Conservation (phyloP, 2,329 filamentous ascomycete species). For the Zymoseptoria pseudotritici region DNA sequence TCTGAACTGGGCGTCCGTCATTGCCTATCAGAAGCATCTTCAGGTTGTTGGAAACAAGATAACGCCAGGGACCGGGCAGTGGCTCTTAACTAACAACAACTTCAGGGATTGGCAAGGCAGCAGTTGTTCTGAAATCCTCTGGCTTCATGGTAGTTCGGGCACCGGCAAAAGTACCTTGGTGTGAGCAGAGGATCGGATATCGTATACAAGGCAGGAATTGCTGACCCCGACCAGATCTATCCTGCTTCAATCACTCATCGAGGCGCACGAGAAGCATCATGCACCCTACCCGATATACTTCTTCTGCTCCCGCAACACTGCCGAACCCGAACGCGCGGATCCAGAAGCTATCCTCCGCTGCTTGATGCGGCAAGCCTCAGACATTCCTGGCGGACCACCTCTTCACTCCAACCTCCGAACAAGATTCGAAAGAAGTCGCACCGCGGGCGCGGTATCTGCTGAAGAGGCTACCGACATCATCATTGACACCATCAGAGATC, state of each 20-base stretch:
- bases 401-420: neutral
- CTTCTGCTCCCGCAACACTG: neutral
- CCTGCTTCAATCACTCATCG: neutral
- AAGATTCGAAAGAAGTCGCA: neutral
- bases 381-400: no score
- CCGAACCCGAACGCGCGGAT: neutral
- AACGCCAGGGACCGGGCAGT: neutral
- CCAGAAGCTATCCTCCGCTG: neutral
- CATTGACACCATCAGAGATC: neutral
- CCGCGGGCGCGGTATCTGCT: neutral
- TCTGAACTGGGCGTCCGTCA: neutral
- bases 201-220: no score
- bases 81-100: neutral
- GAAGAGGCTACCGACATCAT: neutral
- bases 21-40: neutral
- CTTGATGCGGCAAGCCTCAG: neutral
- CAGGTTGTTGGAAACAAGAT: neutral
- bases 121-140: neutral
- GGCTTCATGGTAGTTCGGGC: neutral
- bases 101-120: neutral
- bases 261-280: neutral
- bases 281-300: neutral
- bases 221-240: no score
- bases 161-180: neutral
- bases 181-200: no score